Evolutionary conservation across 495 filamentous ascomycete genomes (phyloP).

Genomic region (Xylaria flabelliformis): DNA sequence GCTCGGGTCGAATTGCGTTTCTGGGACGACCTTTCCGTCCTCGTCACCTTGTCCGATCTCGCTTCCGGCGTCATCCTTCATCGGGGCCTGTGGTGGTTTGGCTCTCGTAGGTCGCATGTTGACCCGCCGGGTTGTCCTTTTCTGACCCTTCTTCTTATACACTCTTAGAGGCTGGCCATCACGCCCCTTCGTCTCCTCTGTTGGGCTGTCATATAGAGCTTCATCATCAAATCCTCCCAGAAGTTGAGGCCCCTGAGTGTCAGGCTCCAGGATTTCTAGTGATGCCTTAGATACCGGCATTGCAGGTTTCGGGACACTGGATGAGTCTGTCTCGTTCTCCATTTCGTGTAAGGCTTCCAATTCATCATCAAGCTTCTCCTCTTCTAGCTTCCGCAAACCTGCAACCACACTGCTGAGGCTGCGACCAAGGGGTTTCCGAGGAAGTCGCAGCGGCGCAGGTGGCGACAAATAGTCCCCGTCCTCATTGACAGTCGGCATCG

Average conservation of each 20-base stretch:
- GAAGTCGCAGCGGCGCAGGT: constrained; percentile 59
- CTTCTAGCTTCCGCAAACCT: constrained; percentile 77
- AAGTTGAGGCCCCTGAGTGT: constrained; percentile 61
- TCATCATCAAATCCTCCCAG: constrained; percentile 70
- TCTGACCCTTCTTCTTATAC: constrained; percentile 94
- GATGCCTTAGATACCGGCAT: constrained; percentile 30
- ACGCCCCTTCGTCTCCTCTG: constrained; percentile 51
- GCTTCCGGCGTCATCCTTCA: constrained; percentile 34
- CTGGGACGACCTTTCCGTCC: constrained; percentile 44
- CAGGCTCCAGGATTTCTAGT: constrained; percentile 60
- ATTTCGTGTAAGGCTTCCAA: constrained; percentile 82
- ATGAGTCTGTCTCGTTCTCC: constrained; percentile 60
- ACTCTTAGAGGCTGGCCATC: constrained; percentile 60
- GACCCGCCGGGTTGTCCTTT: constrained; percentile 80
- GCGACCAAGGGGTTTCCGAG: constrained; percentile 69
- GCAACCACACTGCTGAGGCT: constrained; percentile 82
- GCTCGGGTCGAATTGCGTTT: constrained; percentile 50
- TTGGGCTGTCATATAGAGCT: constrained; percentile 54
- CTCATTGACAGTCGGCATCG: constrained; percentile 53
- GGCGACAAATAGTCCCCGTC: constrained; percentile 53
- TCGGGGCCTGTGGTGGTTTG: constrained; percentile 47
- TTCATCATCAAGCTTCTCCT: constrained; percentile 78
- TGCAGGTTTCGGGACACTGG: constrained; percentile 29
- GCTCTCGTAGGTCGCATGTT: constrained; percentile 66
- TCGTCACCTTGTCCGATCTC: constrained; percentile 16